A percentile compares a stretch with the other conserved stretches of the same genome.
Evolutionary conservation across 768 basidiomycete genomes (phyloP).

Genomic region (Candolleomyces eurysporus): DNA sequence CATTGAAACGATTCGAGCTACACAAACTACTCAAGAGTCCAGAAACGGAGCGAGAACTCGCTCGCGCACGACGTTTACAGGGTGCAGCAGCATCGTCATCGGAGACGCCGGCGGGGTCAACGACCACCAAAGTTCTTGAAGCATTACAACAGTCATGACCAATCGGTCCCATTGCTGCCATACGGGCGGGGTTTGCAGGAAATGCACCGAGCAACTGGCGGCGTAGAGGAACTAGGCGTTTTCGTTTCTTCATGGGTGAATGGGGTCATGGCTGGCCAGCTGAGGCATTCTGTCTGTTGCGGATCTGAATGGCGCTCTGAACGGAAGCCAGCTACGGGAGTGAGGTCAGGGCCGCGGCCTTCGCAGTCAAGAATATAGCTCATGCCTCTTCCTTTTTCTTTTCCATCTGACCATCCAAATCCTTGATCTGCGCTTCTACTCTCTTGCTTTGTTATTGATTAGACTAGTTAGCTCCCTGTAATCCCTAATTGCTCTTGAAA

Average conservation of each 20-base stretch:
- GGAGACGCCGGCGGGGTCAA: slow-evolving; percentile 13
- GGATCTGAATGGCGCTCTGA: slow-evolving; percentile 52
- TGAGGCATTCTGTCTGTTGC: neutral
- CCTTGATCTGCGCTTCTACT: slow-evolving; percentile 79
- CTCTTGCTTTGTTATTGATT: slow-evolving; percentile 48
- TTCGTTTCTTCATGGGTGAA: neutral
- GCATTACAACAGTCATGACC: slow-evolving; percentile 11
- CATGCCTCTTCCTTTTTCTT: slow-evolving; percentile 80
- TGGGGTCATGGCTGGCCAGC: neutral
- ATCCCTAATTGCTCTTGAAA: neutral
- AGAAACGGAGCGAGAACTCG: slow-evolving; percentile 53
- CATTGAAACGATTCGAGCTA: slow-evolving; percentile 72
- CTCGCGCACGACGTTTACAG: slow-evolving; percentile 22
- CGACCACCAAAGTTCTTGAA: slow-evolving; percentile 13
- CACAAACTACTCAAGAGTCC: slow-evolving; percentile 69
- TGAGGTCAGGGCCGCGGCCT: neutral
- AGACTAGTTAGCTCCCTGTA: slow-evolving; percentile 6
- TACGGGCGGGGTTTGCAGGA: neutral
- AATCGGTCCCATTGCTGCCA: neutral
- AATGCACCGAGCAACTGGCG: neutral
- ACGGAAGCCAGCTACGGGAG: slow-evolving; percentile 58
- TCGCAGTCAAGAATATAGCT: neutral
- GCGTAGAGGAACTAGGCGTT: neutral
- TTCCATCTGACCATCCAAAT: slow-evolving; percentile 71
- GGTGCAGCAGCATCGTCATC: slow-evolving; percentile 14